Evolutionary conservation across 768 basidiomycete species (phyloP), one percentile per base, ranked within the genome.

Genomic region (Kockovaella imperatae): DNA sequence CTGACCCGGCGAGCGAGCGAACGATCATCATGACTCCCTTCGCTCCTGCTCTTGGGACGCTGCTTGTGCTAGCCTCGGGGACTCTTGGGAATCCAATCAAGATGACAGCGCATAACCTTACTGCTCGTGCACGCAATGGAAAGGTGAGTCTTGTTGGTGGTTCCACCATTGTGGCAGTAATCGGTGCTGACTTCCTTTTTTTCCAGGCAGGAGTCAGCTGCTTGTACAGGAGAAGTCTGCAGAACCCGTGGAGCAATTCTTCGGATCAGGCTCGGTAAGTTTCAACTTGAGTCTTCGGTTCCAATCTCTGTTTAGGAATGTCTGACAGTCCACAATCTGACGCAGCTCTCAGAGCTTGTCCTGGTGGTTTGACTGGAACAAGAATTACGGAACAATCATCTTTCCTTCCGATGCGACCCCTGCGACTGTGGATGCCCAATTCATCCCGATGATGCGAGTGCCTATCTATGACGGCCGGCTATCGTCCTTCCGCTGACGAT

Each of bases 321-420:
- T n/a, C n/a, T n/a, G n/a, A n/a, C n/a, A n/a, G n/a, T n/a, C n/a
- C n/a, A n/a, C n/a, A 23, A 35, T 11, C 35, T 51, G 25, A 45
- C 23, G 3, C 32, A 35, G 47, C n/a, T 15, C 11, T 20, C 41
- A 54, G 53, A 24, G 20, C 11, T 14, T 56, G 11, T 15, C 41
- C 2, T 56, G 55, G 55, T 52, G 42, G 34, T 56, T 26, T n/a
- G 47, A 56, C 36, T 56, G 55, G 51, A 56, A 56, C 25, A 53
- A 53, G 45, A 52, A 52, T 39, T 46, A 40, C 39, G 50, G 51
- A 2, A 11, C 46, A 18, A 18, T 31, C 2, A 36, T 52, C 40
- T 35, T 50, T 30, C 35, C 49, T 3, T 25, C 24, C 14, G 32
- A 45, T 21, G 20, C 26, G 11, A 42, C 39, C 3, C 28, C 14